Evolutionary conservation across 306 rosid genomes (phyloP).

Genomic region (Canavalia gladiata): DNA sequence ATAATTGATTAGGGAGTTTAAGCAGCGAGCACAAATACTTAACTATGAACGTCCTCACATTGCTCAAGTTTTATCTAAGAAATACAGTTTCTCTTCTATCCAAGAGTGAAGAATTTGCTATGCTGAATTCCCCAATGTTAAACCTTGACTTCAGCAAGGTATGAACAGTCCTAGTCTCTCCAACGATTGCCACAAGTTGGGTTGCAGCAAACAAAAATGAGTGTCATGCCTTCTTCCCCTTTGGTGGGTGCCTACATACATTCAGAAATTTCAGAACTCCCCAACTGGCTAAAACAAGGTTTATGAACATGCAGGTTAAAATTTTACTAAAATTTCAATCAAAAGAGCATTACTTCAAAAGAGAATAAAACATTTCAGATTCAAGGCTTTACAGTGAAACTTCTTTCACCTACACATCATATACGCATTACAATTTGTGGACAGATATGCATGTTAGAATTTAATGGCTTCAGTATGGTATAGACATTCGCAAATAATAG

Average conservation of each 20-base stretch:
- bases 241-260: constrained; percentile 70
- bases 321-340: constrained; percentile 24
- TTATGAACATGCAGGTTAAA: neutral
- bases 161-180: constrained; percentile 58
- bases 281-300: neutral
- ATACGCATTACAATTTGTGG: neutral
- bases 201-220: constrained; percentile 89
- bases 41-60: neutral
- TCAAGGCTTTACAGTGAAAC: neutral
- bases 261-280: constrained; percentile 29
- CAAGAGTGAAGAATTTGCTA: neutral
- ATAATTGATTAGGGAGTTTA: constrained; percentile 7
- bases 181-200: constrained; percentile 79
- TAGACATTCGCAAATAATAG: neutral
- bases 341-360: neutral
- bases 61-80: constrained; percentile 1
- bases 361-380: constrained; percentile 8
- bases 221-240: constrained; percentile 85
- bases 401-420: constrained; percentile 15
- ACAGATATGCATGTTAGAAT: neutral
- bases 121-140: neutral
- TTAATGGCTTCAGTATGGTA: neutral
- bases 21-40: neutral
- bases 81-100: neutral
- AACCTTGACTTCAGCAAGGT: neutral